Percentiles rank a stretch among this genome's conserved stretches.
These are phyloP conservation scores for Globisporangium apiculatum DNA, from an alignment of 352 stramenopile genomes.

Conservation along the genomic window DNA sequence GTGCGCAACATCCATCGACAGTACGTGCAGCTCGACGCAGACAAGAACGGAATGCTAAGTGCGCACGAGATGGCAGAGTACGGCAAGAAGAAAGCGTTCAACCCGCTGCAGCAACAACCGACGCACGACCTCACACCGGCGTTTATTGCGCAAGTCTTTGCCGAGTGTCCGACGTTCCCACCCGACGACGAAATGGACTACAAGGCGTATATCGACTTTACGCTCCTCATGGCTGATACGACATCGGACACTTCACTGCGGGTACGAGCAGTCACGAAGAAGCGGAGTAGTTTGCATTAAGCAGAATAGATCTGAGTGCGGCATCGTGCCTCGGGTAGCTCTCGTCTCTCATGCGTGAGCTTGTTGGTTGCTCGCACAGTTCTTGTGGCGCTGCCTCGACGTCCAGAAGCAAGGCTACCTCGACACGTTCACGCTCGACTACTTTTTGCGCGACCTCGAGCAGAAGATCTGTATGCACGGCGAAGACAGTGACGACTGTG, in stretches of 20 bases:
- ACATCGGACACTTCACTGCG: slow-evolving; percentile 28
- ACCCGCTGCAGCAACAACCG: slow-evolving; percentile 28
- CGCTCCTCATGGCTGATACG: slow-evolving; percentile 37
- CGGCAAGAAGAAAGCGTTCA: slow-evolving; percentile 67
- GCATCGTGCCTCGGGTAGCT: neutral
- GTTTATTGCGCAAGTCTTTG: slow-evolving; percentile 50
- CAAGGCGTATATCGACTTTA: slow-evolving; percentile 57
- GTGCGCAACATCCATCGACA: slow-evolving; percentile 46
- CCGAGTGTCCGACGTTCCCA: slow-evolving; percentile 36
- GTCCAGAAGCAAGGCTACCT: slow-evolving; percentile 25
- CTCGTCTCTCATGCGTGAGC: too few relatives aligned
- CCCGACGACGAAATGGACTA: slow-evolving; percentile 52
- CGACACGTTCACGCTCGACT: slow-evolving; percentile 53
- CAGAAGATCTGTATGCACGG: slow-evolving; percentile 32
- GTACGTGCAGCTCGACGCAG: slow-evolving; percentile 54
- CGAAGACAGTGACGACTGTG: slow-evolving; percentile 19
- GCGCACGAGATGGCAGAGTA: slow-evolving; percentile 36
- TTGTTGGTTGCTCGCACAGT: slow-evolving; percentile 19
- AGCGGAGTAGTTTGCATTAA: neutral
- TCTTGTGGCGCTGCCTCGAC: slow-evolving; percentile 64
- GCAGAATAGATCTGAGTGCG: neutral
- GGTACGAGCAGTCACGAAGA: slow-evolving; percentile 16
- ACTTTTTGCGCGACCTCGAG: slow-evolving; percentile 48
- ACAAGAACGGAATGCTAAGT: slow-evolving; percentile 56
- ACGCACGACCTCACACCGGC: slow-evolving; percentile 51